Conservation (phyloP, 305 asterid genomes). For the Fraxinus xanthoxyloides region DNA sequence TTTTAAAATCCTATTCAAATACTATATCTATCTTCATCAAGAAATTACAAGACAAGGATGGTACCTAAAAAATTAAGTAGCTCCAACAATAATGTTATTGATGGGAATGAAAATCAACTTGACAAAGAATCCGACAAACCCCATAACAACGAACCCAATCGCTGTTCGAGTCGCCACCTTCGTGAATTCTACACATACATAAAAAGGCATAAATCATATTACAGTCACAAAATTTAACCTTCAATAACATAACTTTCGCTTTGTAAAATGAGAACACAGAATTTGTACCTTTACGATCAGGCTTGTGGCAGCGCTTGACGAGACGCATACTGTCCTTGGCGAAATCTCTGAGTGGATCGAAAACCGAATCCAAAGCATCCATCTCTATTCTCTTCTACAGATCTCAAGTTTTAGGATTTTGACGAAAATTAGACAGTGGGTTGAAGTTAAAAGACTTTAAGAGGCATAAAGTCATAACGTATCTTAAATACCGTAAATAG, state of each 20-base stretch:
- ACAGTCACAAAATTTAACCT: neutral
- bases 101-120: conserved; percentile 77
- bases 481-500: conserved; percentile 24
- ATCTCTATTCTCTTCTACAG: conserved; percentile 21
- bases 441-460: neutral
- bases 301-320: conserved; percentile 93
- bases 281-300: conserved; percentile 75
- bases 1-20: too few species aligned
- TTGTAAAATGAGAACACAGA: neutral
- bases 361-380: conserved; percentile 81
- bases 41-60: neutral
- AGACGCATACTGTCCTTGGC: conserved; percentile 86
- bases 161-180: conserved; percentile 76
- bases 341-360: conserved; percentile 85
- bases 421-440: neutral
- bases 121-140: conserved; percentile 75
- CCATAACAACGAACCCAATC: conserved; percentile 79
- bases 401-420: conserved; percentile 24
- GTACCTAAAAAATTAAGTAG: conserved; percentile 33
- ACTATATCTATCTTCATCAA: neutral
- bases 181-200: conserved; percentile 47
- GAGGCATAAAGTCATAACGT: too few species aligned
- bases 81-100: conserved; percentile 75
- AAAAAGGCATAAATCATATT: neutral
- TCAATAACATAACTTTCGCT: neutral